phyloP scores from a whole-genome alignment of 2,329 filamentous ascomycete species.

The Ophiostoma tasmaniense region DNA sequence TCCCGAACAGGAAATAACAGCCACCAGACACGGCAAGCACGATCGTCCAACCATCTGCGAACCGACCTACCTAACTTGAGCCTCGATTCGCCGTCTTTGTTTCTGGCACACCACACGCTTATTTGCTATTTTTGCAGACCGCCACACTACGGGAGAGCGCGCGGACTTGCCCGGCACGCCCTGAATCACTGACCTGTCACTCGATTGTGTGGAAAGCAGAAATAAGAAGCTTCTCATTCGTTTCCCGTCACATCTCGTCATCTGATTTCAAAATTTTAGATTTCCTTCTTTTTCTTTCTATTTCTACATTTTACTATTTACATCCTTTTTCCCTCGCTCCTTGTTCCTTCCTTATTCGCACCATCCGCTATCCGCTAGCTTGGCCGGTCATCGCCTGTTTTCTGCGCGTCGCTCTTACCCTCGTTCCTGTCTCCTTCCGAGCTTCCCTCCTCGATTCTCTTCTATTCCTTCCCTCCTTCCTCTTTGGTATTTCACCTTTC shows the following conservation, averaged over 20 bases:
- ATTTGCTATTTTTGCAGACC: not conserved
- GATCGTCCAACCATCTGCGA: not conserved
- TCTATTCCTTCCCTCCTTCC: not conserved
- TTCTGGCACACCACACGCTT: not conserved
- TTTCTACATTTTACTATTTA: not conserved
- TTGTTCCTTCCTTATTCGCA: not conserved
- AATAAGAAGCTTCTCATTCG: not conserved
- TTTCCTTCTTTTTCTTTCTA: not conserved
- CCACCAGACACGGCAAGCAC: not conserved
- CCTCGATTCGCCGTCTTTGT: not conserved
- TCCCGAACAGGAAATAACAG: slow-evolving; percentile 1
- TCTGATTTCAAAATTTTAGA: not conserved
- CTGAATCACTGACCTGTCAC: not conserved
- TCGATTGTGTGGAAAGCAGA: not conserved
- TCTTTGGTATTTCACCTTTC: slow-evolving; percentile 1
- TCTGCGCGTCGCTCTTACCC: slow-evolving; percentile 14
- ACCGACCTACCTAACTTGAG: not conserved
- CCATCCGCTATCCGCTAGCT: not conserved
- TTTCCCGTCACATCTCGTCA: not conserved
- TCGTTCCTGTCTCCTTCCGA: not conserved
- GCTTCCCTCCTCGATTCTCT: not conserved
- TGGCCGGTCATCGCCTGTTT: not conserved
- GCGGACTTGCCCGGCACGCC: not conserved
- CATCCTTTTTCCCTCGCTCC: not conserved
- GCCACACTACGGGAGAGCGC: not conserved